A percentile compares a stretch with the other conserved stretches of the same genome.
phyloP scores from a whole-genome alignment of 2,329 filamentous ascomycete genomes.

The Lasiodiplodia gonubiensis region DNA sequence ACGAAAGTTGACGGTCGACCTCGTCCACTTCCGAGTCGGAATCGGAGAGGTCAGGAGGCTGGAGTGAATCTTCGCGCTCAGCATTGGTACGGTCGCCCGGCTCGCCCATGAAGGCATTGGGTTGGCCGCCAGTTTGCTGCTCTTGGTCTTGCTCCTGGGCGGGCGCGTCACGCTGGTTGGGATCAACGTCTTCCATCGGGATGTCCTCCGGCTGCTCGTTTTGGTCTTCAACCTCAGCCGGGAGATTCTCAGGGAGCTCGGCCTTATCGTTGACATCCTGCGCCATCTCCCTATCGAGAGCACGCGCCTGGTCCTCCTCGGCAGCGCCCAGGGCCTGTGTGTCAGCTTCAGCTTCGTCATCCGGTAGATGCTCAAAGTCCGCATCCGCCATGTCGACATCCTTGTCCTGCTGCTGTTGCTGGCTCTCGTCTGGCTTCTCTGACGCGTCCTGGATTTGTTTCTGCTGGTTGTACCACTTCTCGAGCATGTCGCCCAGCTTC shows the following conservation, averaged over 20 bases:
- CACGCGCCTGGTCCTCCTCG: conserved; percentile 82
- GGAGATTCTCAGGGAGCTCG: conserved; percentile 44
- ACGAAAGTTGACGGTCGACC: conserved; percentile 62
- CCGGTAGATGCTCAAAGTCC: conserved; percentile 92
- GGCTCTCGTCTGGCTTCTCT: conserved; percentile 54
- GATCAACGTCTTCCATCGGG: conserved; percentile 52
- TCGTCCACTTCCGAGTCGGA: conserved; percentile 49
- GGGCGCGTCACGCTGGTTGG: conserved; percentile 37
- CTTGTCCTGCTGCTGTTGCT: conserved; percentile 54
- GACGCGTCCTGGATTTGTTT: conserved; percentile 68
- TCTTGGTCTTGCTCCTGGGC: conserved; percentile 35
- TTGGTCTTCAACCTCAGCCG: conserved; percentile 32
- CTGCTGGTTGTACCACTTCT: conserved; percentile 90
- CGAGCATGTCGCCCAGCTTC: conserved; percentile 89
- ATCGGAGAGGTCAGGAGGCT: conserved; percentile 43
- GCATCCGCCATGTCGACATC: conserved; percentile 75
- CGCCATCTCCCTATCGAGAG: conserved; percentile 87
- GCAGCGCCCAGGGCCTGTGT: conserved; percentile 90
- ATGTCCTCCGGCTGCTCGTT: conserved; percentile 48
- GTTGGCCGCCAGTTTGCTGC: conserved; percentile 39
- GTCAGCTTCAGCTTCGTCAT: conserved; percentile 82
- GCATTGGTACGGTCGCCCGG: conserved; percentile 44
- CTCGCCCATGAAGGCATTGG: conserved; percentile 54
- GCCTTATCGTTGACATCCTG: conserved; percentile 68
- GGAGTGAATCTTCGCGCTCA: conserved; percentile 46